phyloP scores from a whole-genome alignment of 2,329 filamentous ascomycete genomes.

The Hypoxylon sp. region DNA sequence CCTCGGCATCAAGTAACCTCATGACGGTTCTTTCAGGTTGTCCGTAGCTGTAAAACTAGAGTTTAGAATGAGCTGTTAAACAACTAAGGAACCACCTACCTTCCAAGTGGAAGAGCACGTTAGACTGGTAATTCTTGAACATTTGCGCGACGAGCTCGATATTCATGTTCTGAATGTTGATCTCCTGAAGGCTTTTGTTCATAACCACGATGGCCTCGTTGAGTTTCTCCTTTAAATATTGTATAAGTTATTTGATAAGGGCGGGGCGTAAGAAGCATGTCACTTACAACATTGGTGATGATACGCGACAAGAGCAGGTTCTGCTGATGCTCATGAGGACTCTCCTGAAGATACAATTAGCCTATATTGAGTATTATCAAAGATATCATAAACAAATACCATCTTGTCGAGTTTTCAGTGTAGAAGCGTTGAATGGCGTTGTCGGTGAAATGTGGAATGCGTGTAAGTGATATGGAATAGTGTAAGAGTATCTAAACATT shows the following conservation, averaged over 20 bases:
- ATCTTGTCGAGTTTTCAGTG: slow-evolving; percentile 38
- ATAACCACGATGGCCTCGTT: slow-evolving; percentile 94
- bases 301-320: slow-evolving; percentile 92
- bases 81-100: slow-evolving; percentile 65
- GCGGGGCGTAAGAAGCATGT: slow-evolving; percentile 26
- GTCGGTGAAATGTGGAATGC: slow-evolving; percentile 13
- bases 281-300: slow-evolving; percentile 93
- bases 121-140: slow-evolving; percentile 99
- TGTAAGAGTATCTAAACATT: slow-evolving; percentile 1
- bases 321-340: slow-evolving; percentile 97
- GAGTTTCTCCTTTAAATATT: slow-evolving; percentile 82
- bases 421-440: slow-evolving; percentile 3
- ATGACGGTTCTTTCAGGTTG: slow-evolving; percentile 82
- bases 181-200: slow-evolving; percentile 96
- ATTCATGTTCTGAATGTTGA: slow-evolving; percentile 99
- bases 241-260: slow-evolving; percentile 33
- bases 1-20: slow-evolving; percentile 43
- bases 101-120: slow-evolving; percentile 96
- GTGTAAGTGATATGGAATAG: slow-evolving; percentile 1
- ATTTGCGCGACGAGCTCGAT: slow-evolving; percentile 97
- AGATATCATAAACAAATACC: slow-evolving; percentile 33
- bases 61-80: slow-evolving; percentile 15
- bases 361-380: background rate
- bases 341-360: slow-evolving; percentile 73
- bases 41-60: slow-evolving; percentile 76